Base-by-base conservation (phyloP, 1,284 basidiomycete genomes). In the Austroboletus niveus region DNA sequence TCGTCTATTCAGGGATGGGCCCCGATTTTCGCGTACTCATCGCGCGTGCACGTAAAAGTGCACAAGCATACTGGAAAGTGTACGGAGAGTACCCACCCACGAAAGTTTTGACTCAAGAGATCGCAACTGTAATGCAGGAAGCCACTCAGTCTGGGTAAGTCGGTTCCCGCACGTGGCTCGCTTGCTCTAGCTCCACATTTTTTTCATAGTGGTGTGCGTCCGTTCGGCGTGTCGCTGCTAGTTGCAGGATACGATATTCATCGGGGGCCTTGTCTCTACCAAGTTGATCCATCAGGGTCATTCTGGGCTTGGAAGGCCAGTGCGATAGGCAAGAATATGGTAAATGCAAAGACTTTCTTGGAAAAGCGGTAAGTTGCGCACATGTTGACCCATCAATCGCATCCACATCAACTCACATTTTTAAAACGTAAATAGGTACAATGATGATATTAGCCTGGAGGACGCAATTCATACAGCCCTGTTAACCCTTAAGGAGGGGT, bases 261-360 rank as follows among this genome's bases (percentile, higher is more conserved):
- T 67, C 85, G 94, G 20, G 96, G 96, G 15, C 93, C 94, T 57
- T 90, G 86, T 35, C 80, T 99, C 56, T 99, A 97, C 75, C 97
- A 99, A 72, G 96, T 99, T 49, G 97, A 99, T 75, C 97, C 97
- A 17, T 97, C 94, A 43, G 97, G 97, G 43, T 94, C 92, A 44
- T 99, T 94, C 75, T 98, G 95, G 95, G 95, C 97, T 47, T 99
- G 97, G 97, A 99, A 99, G 73, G 97, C 97, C 12, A 96, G 92
- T 68, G 97, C 97, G 14, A 99, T 99, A 64, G 97, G 97, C 38
- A 99, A 99, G 78, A 99, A 99, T 75, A 98, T 98, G 93, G 87
- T 94, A 49, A 99, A 99, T 67, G 97, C 95, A 48, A 99, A 99
- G 75, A 98, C 97, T 2, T 99, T 99, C 74, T 73, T 99, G 60